These are phyloP conservation scores for Thalassiosira sp. DNA, from an alignment of 352 stramenopile genomes.

Conservation along the genomic window DNA sequence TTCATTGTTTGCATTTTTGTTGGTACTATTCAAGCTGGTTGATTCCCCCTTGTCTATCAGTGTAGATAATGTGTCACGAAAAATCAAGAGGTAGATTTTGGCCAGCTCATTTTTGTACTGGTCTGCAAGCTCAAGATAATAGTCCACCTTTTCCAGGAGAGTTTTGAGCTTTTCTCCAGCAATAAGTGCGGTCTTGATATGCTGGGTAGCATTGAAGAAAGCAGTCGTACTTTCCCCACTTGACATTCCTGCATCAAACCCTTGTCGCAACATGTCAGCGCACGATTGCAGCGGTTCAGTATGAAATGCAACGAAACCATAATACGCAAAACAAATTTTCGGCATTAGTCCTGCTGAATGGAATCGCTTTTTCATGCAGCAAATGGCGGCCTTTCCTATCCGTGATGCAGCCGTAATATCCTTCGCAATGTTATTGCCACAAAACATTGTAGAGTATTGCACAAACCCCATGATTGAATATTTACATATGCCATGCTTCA, in stretches of 20 bases:
- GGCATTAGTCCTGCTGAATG: slow-evolving; percentile 23
- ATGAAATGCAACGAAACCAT: slow-evolving; percentile 20
- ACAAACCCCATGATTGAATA: slow-evolving; percentile 33
- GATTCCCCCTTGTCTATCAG: slow-evolving; percentile 25
- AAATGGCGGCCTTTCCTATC: slow-evolving; percentile 29
- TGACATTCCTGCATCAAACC: slow-evolving; percentile 19
- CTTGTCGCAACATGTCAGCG: slow-evolving; percentile 12
- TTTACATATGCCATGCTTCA: slow-evolving; percentile 32
- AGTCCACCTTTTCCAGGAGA: slow-evolving; percentile 22
- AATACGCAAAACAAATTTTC: slow-evolving; percentile 29
- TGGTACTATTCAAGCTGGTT: background rate
- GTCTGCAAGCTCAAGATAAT: slow-evolving; percentile 7
- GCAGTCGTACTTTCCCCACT: background rate
- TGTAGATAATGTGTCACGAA: slow-evolving; percentile 1
- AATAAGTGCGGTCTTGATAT: slow-evolving; percentile 1
- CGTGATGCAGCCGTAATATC: slow-evolving; percentile 19
- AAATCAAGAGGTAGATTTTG: background rate
- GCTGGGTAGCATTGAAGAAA: slow-evolving; percentile 15
- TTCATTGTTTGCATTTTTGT: background rate
- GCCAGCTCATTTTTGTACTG: background rate
- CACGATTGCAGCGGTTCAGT: slow-evolving; percentile 36
- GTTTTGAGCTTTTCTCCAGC: slow-evolving; percentile 11
- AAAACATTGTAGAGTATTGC: slow-evolving; percentile 26
- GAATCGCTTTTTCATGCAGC: slow-evolving; percentile 27
- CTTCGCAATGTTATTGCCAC: background rate